A percentile compares a stretch with the other conserved stretches of the same genome.
phyloP scores from a whole-genome alignment of 495 filamentous ascomycete genomes.

The Melanomma pulvis-pyrius region DNA sequence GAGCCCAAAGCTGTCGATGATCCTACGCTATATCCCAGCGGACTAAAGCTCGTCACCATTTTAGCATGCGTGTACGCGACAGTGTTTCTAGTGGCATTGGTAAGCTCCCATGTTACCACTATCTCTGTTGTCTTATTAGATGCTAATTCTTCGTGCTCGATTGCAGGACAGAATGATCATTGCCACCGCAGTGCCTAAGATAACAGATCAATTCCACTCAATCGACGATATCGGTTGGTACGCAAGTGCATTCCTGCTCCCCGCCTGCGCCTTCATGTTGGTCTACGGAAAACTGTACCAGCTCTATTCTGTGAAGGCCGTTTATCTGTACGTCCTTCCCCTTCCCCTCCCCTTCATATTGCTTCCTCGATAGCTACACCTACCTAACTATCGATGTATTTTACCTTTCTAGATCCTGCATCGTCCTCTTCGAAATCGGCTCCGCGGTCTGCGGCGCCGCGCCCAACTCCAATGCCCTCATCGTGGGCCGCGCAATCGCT shows the following conservation, averaged over 20 bases:
- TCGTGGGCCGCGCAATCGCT: constrained; percentile 34
- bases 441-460: constrained; percentile 62
- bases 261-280: constrained; percentile 67
- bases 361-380: constrained; percentile 66
- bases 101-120: background rate
- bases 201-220: constrained; percentile 75
- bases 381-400: constrained; percentile 69
- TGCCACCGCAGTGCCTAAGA: constrained; percentile 70
- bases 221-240: constrained; percentile 82
- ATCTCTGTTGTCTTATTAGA: background rate
- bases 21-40: constrained; percentile 40
- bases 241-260: constrained; percentile 69
- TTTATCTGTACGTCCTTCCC: background rate
- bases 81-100: constrained; percentile 20
- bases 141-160: background rate
- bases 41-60: constrained; percentile 45
- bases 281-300: constrained; percentile 78
- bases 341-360: constrained; percentile 48
- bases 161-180: constrained; percentile 29
- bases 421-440: constrained; percentile 79
- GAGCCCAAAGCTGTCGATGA: background rate
- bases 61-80: constrained; percentile 39
- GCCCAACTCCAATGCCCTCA: constrained; percentile 16
- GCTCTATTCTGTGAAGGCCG: constrained; percentile 67
- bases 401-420: constrained; percentile 64